Conservation (phyloP, 768 basidiomycete genomes). For the Chalciporus sphaerocephalus region DNA sequence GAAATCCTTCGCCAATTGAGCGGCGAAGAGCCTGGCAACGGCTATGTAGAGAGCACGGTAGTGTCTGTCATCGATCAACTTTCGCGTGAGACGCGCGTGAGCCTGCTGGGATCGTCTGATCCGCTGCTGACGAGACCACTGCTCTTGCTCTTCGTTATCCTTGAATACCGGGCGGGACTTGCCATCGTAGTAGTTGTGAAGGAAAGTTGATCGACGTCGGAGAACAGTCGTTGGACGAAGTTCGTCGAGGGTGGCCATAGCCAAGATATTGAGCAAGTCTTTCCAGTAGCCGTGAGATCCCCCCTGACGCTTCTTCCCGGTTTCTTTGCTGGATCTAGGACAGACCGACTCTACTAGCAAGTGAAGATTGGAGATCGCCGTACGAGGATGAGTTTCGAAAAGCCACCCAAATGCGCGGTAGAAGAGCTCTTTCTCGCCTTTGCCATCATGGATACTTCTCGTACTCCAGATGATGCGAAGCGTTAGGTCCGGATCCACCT, state of each 20-base stretch:
- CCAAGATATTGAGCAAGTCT: slow-evolving; percentile 65
- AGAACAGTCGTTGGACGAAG: slow-evolving; percentile 26
- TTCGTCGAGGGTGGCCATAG: slow-evolving; percentile 52
- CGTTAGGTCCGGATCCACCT: slow-evolving; percentile 51
- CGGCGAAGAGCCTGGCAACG: slow-evolving; percentile 57
- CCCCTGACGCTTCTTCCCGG: slow-evolving; percentile 7
- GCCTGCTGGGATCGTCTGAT: slow-evolving; percentile 21
- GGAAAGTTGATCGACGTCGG: slow-evolving; percentile 17
- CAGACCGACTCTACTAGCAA: slow-evolving; percentile 52
- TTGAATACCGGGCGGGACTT: slow-evolving; percentile 26
- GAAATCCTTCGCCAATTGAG: slow-evolving; percentile 47
- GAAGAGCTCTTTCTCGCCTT: slow-evolving; percentile 55
- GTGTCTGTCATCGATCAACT: slow-evolving; percentile 42
- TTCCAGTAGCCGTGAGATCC: slow-evolving; percentile 68
- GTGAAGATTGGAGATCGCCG: slow-evolving; percentile 58
- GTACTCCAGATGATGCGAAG: slow-evolving; percentile 64
- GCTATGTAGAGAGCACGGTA: slow-evolving; percentile 62
- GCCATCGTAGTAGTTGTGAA: slow-evolving; percentile 17
- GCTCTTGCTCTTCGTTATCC: slow-evolving; percentile 20
- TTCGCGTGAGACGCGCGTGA: slow-evolving; percentile 36
- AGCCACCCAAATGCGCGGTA: slow-evolving; percentile 66
- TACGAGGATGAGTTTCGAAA: slow-evolving; percentile 62
- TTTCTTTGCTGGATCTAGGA: slow-evolving; percentile 21
- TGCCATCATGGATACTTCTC: slow-evolving; percentile 69
- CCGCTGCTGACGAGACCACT: slow-evolving; percentile 18